Evolutionary conservation across 441 rosid species (phyloP).

Genomic region (Jatropha podagrica): DNA sequence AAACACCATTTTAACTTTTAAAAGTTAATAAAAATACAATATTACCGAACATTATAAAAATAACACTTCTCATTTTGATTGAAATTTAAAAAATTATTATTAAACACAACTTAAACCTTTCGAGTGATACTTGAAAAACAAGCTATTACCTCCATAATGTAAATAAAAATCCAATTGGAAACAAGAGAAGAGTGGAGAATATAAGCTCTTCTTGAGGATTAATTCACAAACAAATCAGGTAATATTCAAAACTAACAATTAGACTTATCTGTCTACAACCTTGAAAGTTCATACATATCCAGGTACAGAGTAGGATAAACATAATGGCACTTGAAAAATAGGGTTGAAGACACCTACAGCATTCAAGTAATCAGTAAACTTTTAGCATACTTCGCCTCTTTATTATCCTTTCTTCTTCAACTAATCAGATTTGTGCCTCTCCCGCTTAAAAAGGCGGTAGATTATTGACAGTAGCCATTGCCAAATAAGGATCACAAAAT

Average conservation of each 20-base stretch:
- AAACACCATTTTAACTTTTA: no score
- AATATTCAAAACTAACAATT: background rate
- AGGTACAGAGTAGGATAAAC: background rate
- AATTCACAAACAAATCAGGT: background rate
- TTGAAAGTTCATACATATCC: background rate
- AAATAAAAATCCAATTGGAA: no score
- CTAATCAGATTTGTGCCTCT: constrained; percentile 50
- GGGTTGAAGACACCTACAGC: background rate
- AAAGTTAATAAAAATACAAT: no score
- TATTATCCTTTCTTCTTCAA: background rate
- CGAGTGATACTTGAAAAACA: background rate
- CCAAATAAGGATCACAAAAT: constrained; percentile 40
- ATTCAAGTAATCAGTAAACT: background rate
- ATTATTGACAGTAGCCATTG: constrained; percentile 65
- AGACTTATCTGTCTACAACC: background rate
- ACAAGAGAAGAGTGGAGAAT: no score
- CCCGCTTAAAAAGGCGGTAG: constrained; percentile 35
- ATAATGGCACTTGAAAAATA: background rate
- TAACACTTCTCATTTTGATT: no score
- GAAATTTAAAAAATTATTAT: no score
- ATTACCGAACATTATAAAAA: no score
- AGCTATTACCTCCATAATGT: no score
- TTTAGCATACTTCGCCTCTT: background rate
- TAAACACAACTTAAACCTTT: no score
- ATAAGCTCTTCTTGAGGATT: background rate